phyloP scores from a whole-genome alignment of 306 rosid species.

The Cicer arietinum region DNA sequence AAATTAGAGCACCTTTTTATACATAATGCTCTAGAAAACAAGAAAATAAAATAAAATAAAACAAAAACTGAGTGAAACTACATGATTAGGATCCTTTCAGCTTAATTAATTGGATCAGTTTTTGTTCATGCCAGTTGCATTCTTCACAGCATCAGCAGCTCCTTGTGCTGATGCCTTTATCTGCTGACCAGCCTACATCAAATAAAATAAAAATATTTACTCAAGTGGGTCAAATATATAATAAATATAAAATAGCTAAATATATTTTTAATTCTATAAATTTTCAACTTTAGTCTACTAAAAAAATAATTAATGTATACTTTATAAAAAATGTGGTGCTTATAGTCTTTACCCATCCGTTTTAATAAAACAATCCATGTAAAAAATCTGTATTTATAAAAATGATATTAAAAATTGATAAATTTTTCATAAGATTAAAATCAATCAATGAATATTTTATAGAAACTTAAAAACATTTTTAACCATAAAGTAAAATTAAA shows the following conservation, averaged over 20 bases:
- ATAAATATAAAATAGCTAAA: no score
- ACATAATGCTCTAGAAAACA: slow-evolving; percentile 18
- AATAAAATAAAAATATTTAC: neutral
- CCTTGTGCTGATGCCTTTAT: slow-evolving; percentile 61
- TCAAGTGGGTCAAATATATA: neutral
- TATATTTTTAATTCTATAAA: no score
- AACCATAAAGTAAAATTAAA: neutral
- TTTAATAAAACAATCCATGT: no score
- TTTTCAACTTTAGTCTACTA: no score
- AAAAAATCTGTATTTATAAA: no score
- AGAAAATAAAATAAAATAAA: neutral
- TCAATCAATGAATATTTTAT: no score
- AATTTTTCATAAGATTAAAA: no score
- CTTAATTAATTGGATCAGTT: slow-evolving; percentile 42
- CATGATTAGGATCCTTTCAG: slow-evolving; percentile 25
- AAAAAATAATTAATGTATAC: no score
- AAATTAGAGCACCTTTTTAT: slow-evolving; percentile 36
- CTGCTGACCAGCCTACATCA: slow-evolving; percentile 58
- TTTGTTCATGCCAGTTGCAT: slow-evolving; percentile 69
- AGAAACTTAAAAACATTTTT: no score
- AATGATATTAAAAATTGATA: no score
- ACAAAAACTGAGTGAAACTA: neutral
- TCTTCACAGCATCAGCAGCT: slow-evolving; percentile 68
- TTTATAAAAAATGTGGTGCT: no score
- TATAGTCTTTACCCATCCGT: no score